Percentiles rank a stretch among this genome's conserved stretches.
phyloP scores from a whole-genome alignment of 2,329 filamentous ascomycete genomes.

The Cladosporium phlei region DNA sequence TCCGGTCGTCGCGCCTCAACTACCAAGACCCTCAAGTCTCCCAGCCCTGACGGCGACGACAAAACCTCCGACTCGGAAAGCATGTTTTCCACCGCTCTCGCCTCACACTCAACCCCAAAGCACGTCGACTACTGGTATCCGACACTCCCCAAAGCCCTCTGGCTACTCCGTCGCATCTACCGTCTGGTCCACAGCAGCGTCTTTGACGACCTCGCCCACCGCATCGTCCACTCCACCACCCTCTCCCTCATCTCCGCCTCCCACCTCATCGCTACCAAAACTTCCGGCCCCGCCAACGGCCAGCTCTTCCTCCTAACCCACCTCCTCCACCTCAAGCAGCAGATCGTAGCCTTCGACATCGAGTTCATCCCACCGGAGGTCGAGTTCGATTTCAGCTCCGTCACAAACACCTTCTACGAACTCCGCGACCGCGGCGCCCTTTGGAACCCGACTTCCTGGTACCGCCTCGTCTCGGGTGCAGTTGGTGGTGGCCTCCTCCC shows the following conservation, averaged over 20 bases:
- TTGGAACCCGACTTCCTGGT: slow-evolving; percentile 60
- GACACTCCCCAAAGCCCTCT: slow-evolving; percentile 62
- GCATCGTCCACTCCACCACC: slow-evolving; percentile 87
- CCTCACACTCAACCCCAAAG: slow-evolving; percentile 12
- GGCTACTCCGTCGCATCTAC: slow-evolving; percentile 65
- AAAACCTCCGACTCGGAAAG: slow-evolving; percentile 52
- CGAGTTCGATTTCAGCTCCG: slow-evolving; percentile 61
- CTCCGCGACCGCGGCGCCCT: slow-evolving; percentile 60
- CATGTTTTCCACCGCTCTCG: slow-evolving; percentile 23
- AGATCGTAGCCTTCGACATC: slow-evolving; percentile 93
- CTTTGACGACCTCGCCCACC: slow-evolving; percentile 68
- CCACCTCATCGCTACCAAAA: slow-evolving; percentile 56
- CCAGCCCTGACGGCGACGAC: slow-evolving; percentile 48
- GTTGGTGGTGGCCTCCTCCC: slow-evolving; percentile 51
- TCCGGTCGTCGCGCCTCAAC: slow-evolving; percentile 46
- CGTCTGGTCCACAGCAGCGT: slow-evolving; percentile 64
- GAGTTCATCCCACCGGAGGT: slow-evolving; percentile 65
- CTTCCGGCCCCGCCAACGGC: slow-evolving; percentile 61
- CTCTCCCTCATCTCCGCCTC: slow-evolving; percentile 75
- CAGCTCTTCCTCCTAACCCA: slow-evolving; percentile 95
- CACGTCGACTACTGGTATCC: slow-evolving; percentile 53
- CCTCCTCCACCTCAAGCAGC: slow-evolving; percentile 88
- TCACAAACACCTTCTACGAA: slow-evolving; percentile 64
- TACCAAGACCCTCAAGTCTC: slow-evolving; percentile 38
- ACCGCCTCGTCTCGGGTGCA: slow-evolving; percentile 50